Base-by-base conservation (phyloP, 768 basidiomycete species). In the Rhodotorula graminis region DNA sequence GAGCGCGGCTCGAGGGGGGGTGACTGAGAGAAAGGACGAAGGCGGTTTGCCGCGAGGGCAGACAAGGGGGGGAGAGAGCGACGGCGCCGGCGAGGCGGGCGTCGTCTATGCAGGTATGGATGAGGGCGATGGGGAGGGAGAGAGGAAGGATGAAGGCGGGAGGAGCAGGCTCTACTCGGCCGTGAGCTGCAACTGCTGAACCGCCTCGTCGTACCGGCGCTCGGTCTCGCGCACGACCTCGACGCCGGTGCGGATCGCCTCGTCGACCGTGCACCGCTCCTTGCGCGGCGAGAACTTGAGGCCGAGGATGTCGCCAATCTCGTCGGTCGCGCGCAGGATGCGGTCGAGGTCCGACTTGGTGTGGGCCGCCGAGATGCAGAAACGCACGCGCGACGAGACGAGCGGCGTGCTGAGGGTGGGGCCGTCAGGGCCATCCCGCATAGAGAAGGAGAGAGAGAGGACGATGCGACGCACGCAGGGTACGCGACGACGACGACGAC, bases 321-420 rank as follows among this genome's bases (percentile, higher is more conserved):
- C 94, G 81, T 96, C 92, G 78, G 89, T 92, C 15, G 95, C 94
- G 56, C 85, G 83, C 61, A 99, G 84, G 42, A 98, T 82, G 21
- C 83, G 83, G 82, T 99, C 96, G 69, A 98, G 87, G 79, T 99
- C 96, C 77, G 93, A 90, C 84, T 99, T 99, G 68, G 94, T 98
- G 84, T 99, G 96, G 61, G 93, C 84, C 19, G 95, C 90, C 69
- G 90, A 92, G 25, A 97, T 85, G 80, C 96, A 98, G 85, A 98
- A 96, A 77, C 96, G 85, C 65, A 93, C 92, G 42, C 96, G 87
- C 57, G 88, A 86, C 18, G 91, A 92, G 72, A 93, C 88, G 53
- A 97, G 86, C 25, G 93, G 88, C 40, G 93, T 96, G 2, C 73
- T 93, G 93, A 14, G 89, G 90, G 27, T 1, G n/a, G 3, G 65